These are phyloP conservation scores for Myxozyma geophila DNA, from an alignment of 805 yeast species.

Conservation along the genomic window DNA sequence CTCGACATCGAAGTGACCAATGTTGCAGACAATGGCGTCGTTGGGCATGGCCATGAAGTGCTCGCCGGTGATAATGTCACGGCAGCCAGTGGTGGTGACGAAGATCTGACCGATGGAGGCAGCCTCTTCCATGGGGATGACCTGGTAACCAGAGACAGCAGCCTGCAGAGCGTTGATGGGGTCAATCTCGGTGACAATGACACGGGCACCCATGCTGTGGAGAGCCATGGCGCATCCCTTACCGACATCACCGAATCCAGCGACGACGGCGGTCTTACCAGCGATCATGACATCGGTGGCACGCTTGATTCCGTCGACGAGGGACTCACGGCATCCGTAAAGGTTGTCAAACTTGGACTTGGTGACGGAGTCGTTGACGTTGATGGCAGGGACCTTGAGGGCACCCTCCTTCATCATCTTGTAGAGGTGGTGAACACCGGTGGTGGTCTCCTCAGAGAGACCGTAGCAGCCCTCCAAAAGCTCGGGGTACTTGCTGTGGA, in stretches of 20 bases:
- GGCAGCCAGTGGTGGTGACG: slow-evolving; percentile 99
- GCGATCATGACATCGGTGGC: slow-evolving; percentile 99
- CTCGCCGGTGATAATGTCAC: slow-evolving; percentile 90
- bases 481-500: slow-evolving; percentile 98
- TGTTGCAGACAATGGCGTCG: slow-evolving; percentile 99
- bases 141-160: slow-evolving; percentile 98
- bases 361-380: slow-evolving; percentile 98
- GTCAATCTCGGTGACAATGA: slow-evolving; percentile 94
- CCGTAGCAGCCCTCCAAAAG: slow-evolving; percentile 94
- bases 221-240: slow-evolving; percentile 99
- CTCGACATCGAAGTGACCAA: slow-evolving; percentile 99
- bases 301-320: slow-evolving; percentile 98
- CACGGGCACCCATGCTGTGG: slow-evolving; percentile 99
- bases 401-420: slow-evolving; percentile 85
- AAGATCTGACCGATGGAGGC: slow-evolving; percentile 93
- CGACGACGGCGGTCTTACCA: slow-evolving; percentile 98
- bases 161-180: slow-evolving; percentile 99
- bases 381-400: slow-evolving; percentile 98
- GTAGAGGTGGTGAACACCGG: slow-evolving; percentile 99
- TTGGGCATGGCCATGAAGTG: slow-evolving; percentile 95
- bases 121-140: slow-evolving; percentile 92
- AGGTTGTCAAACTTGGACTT: slow-evolving; percentile 99
- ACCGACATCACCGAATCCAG: slow-evolving; percentile 99
- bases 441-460: slow-evolving; percentile 98
- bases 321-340: slow-evolving; percentile 99